phyloP scores from a whole-genome alignment of 2,329 filamentous ascomycete genomes.

The Trichoderma sp. region DNA sequence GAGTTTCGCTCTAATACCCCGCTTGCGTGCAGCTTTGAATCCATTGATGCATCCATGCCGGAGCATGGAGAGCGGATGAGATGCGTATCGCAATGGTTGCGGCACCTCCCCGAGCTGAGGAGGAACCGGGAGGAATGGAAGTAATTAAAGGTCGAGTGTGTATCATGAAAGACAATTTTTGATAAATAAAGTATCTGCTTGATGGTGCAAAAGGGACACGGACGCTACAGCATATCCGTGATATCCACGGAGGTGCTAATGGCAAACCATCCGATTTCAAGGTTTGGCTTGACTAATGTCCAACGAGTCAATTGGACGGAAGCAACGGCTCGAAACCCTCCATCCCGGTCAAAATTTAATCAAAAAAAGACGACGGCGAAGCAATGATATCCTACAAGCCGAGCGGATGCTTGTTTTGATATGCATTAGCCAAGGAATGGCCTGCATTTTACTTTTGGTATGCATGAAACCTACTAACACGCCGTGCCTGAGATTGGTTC shows the following conservation, averaged over 20 bases:
- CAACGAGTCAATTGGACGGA: neutral
- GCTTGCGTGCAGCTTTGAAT: neutral
- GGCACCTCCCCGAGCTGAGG: neutral
- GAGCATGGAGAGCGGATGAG: neutral
- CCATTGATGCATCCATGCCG: neutral
- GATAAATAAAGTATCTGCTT: neutral
- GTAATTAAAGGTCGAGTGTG: neutral
- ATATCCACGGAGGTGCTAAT: neutral
- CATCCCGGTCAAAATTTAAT: neutral
- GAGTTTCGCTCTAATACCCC: conserved; percentile 5
- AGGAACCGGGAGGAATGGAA: neutral
- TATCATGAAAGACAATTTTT: neutral
- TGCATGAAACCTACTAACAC: conserved; percentile 3
- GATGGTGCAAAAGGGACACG: neutral
- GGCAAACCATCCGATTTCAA: neutral
- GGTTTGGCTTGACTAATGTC: neutral
- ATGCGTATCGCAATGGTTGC: neutral
- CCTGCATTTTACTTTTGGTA: conserved; percentile 16
- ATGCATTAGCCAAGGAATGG: conserved; percentile 17
- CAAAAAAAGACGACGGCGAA: neutral
- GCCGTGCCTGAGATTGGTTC: conserved; percentile 17
- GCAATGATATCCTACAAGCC: neutral
- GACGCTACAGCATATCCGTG: neutral
- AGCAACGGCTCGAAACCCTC: neutral
- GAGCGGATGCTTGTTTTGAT: conserved; percentile 1